Base-by-base conservation (phyloP, 257 asterid species). In the Salvia miltiorrhiza region DNA sequence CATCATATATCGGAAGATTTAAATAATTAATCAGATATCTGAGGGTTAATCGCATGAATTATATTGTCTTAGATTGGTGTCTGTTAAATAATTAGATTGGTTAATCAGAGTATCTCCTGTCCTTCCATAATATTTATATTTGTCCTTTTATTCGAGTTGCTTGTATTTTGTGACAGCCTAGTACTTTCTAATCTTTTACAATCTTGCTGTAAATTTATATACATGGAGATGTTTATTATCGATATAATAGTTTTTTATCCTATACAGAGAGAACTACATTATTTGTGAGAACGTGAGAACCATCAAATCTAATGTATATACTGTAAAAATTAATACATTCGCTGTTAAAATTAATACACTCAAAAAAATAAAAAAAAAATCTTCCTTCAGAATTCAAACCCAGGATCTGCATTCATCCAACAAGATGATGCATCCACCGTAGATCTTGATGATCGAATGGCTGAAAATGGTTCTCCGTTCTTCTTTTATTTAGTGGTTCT, bases 11-110 rank as follows among this genome's bases (percentile, higher is more conserved):
- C 40, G 63, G 41, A 49, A 37, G 48, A 58, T 47, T 55, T 21
- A 54, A 65, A 65, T 54, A 55, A 45, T 44, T 32, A 65, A 47
- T 65, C 56, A 56, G 50, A 54, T 54, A 43, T 44, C 52, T 53
- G 52, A 47, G 68, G 49, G 47, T 24, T 56, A 43, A 57, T 10
- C 50, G 26, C 58, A 65, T 48, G 39, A 13, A 48, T 48, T 16
- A 12, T 45, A n/a, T n/a, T n/a, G n/a, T 4, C 41, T 58, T 66
- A 67, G 73, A 67, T 67, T 47, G 47, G 66, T 73, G 39, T 32
- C 67, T 43, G 43, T 69, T 24, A 16, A 3, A 16, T 35, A n/a
- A n/a, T n/a, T n/a, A n/a, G n/a, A n/a, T n/a, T n/a, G n/a, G 12
- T 1, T 12, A 63, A 13, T 41, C 13, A 24, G 16, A 24, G 5